Evolutionary conservation across 352 stramenopile genomes (phyloP).

Genomic region (Globisporangium solare): DNA sequence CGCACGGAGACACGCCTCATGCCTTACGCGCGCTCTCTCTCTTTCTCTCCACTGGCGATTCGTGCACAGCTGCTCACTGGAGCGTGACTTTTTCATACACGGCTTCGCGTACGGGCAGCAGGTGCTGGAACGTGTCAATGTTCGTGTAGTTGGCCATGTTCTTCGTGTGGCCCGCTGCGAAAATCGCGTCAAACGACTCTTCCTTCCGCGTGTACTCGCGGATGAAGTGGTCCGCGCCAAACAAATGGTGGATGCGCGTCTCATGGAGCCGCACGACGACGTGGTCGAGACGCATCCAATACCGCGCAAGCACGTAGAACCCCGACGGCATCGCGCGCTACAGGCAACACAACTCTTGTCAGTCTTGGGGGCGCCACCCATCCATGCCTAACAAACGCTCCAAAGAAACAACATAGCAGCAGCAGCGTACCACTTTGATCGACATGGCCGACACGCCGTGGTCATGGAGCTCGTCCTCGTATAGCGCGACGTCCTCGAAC

Average conservation of each 20-base stretch:
- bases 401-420: too few relatives aligned
- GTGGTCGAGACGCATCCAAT: constrained; percentile 83
- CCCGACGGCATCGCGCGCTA: constrained; percentile 82
- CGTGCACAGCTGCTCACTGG: neutral
- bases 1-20: neutral
- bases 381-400: too few relatives aligned
- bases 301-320: constrained; percentile 72
- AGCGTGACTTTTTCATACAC: constrained; percentile 54
- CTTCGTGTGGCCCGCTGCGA: constrained; percentile 57
- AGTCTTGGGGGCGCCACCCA: too few relatives aligned
- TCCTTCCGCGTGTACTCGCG: constrained; percentile 81
- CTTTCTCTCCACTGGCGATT: neutral
- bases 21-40: too few relatives aligned
- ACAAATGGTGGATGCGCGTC: constrained; percentile 80
- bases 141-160: constrained; percentile 83
- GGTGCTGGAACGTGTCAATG: constrained; percentile 77
- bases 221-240: constrained; percentile 65
- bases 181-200: constrained; percentile 63
- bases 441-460: constrained; percentile 76
- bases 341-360: neutral
- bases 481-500: constrained; percentile 78
- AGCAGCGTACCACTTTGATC: constrained; percentile 69
- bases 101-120: constrained; percentile 52
- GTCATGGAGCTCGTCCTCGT: constrained; percentile 82
- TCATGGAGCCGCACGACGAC: constrained; percentile 77